phyloP scores from a whole-genome alignment of 768 basidiomycete genomes.

The Dioszegia aurantiaca region DNA sequence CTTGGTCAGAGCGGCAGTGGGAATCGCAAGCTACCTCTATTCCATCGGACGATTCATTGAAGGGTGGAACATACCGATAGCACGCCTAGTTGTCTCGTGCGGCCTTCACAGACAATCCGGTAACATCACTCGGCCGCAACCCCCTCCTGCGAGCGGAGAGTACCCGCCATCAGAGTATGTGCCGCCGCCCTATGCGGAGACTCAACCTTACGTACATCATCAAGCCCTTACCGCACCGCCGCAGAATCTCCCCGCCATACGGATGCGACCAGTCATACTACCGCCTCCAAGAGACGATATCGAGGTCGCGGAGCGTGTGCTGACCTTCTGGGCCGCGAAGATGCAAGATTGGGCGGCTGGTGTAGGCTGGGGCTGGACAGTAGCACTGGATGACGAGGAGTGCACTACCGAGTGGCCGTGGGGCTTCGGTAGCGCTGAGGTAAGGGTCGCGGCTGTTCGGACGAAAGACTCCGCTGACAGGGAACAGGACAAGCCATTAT shows the following conservation, averaged over 20 bases:
- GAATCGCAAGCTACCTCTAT: slow-evolving; percentile 40
- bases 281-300: slow-evolving; percentile 45
- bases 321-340: slow-evolving; percentile 50
- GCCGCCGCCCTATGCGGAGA: slow-evolving; percentile 27
- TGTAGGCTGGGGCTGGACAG: slow-evolving; percentile 45
- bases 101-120: slow-evolving; percentile 46
- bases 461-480: not conserved
- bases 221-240: slow-evolving; percentile 1
- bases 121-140: slow-evolving; percentile 22
- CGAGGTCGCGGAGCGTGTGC: slow-evolving; percentile 40
- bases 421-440: slow-evolving; percentile 30
- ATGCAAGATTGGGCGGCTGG: slow-evolving; percentile 43
- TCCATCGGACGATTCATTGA: slow-evolving; percentile 43
- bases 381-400: slow-evolving; percentile 36
- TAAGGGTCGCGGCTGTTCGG: slow-evolving; percentile 1
- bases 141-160: not conserved
- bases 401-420: slow-evolving; percentile 44
- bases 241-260: slow-evolving; percentile 12
- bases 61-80: slow-evolving; percentile 43
- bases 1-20: slow-evolving; percentile 39
- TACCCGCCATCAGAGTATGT: slow-evolving; percentile 16
- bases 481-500: slow-evolving; percentile 1
- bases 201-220: slow-evolving; percentile 24
- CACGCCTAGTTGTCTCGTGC: slow-evolving; percentile 39
- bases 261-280: slow-evolving; percentile 43